Base-by-base conservation (phyloP, 140 eudicot species). In the Ambrosia hybrid region DNA sequence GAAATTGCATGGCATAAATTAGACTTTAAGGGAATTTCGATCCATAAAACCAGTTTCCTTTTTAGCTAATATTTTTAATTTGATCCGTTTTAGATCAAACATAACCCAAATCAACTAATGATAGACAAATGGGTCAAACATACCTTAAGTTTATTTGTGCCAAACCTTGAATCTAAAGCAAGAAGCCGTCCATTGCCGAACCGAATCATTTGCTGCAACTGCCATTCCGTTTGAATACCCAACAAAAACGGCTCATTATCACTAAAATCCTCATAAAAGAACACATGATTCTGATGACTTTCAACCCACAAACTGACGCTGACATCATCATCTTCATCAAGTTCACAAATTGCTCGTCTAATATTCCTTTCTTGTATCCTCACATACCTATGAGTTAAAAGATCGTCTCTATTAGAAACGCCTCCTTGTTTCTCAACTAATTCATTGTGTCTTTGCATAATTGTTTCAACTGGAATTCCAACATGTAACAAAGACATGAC, bases 161-260 rank as follows among this genome's bases (percentile, higher is more conserved):
- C 98, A 75, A 92, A 89, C 9, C 82, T 83, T 10, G 96, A 87
- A 85, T 89, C 86, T 9, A 84, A 85, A 76, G 86, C 92, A 81
- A 92, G 77, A n/a, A 92, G 92, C 56, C 91, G 74, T 45, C 83
- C 84, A 73, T 89, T 92, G 6, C 98, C 98, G 79, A 87, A 92
- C 4, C 85, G 92, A 55, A 89, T 92, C 98, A 92, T 83, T 67
- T 89, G 98, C 63, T 92, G 98, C 89, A 92, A 84, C 78, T 87
- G 95, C 98, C 98, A 92, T 17, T 92, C 98, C 2, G 96, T 81
- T 68, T 92, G 98, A 71, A 92, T 89, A n/a, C 98, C 96, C 70
- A 92, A 74, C 69, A 74, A 74, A 65, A 87, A 89, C 36, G 98
- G 95, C 51, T 75, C 87, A 6, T 83, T 80, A 75, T 87, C 95